phyloP scores from a whole-genome alignment of 2,329 filamentous ascomycete species.

The Dactylellina sp. region DNA sequence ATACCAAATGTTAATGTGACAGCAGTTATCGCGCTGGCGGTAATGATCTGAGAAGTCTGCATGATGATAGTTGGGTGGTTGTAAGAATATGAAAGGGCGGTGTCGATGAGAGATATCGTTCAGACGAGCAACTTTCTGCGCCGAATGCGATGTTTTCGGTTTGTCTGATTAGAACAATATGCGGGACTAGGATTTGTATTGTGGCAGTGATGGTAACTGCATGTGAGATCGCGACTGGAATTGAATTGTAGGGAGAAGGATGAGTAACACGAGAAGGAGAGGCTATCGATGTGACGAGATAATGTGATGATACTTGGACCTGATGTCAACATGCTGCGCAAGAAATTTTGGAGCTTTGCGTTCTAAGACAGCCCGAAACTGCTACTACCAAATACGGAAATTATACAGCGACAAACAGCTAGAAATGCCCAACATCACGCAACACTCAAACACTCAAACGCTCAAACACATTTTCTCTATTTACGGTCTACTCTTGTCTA shows the following conservation, averaged over 20 bases:
- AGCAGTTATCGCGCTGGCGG: slow-evolving; percentile 54
- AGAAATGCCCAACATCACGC: not conserved
- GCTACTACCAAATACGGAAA: slow-evolving; percentile 10
- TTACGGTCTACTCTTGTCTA: not conserved
- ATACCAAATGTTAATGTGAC: slow-evolving; percentile 54
- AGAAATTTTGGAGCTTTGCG: slow-evolving; percentile 54
- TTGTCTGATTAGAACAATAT: too few relatives aligned
- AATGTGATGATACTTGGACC: not conserved
- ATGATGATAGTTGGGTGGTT: slow-evolving; percentile 1
- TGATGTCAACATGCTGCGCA: slow-evolving; percentile 17
- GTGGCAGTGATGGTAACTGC: too few relatives aligned
- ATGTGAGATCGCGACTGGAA: not conserved
- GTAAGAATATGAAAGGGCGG: too few relatives aligned
- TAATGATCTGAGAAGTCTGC: slow-evolving; percentile 53
- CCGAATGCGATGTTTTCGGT: not conserved
- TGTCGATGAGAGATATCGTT: slow-evolving; percentile 1
- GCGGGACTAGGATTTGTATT: too few relatives aligned
- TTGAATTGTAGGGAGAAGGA: not conserved
- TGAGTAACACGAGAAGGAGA: not conserved
- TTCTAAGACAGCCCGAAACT: slow-evolving; percentile 21
- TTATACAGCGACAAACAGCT: slow-evolving; percentile 18
- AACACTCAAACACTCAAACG: slow-evolving; percentile 49
- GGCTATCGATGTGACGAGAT: not conserved
- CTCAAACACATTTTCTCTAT: not conserved
- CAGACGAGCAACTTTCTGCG: not conserved